phyloP scores from a whole-genome alignment of 805 yeast genomes.

The Myxozyma geophila region DNA sequence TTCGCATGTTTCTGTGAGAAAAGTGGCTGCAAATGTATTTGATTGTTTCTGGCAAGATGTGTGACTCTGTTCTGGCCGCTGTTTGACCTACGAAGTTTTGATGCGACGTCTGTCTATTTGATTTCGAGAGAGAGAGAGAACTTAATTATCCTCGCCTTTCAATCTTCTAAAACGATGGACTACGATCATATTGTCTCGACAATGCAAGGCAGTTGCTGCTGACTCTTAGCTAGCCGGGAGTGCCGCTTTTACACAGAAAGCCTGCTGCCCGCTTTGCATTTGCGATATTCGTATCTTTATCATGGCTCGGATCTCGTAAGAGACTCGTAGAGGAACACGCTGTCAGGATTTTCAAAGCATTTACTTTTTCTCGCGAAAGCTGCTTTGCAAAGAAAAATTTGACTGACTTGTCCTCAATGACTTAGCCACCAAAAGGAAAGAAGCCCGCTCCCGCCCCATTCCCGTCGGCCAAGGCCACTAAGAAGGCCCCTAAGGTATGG shows the following conservation, averaged over 20 bases:
- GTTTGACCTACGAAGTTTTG: conserved; percentile 14
- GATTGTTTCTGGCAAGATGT: conserved; percentile 2
- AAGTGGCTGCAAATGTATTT: neutral
- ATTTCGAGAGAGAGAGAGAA: neutral
- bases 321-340: conserved; percentile 34
- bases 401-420: conserved; percentile 50
- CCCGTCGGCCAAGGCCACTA: conserved; percentile 65
- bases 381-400: conserved; percentile 15
- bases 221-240: neutral
- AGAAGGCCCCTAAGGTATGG: conserved; percentile 52
- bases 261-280: conserved; percentile 1
- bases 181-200: too few relatives aligned
- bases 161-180: neutral
- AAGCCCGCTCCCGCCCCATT: conserved; percentile 99
- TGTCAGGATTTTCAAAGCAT: conserved; percentile 24
- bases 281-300: neutral
- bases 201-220: neutral
- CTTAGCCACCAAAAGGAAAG: conserved; percentile 66
- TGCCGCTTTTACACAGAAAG: neutral
- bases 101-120: conserved; percentile 5
- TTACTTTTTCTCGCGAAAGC: neutral
- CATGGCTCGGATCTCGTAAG: conserved; percentile 19
- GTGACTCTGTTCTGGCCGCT: conserved; percentile 2
- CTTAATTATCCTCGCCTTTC: neutral
- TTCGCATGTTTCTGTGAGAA: neutral